Conservation (phyloP, 257 asterid genomes). For the Plectranthus barbatus region DNA sequence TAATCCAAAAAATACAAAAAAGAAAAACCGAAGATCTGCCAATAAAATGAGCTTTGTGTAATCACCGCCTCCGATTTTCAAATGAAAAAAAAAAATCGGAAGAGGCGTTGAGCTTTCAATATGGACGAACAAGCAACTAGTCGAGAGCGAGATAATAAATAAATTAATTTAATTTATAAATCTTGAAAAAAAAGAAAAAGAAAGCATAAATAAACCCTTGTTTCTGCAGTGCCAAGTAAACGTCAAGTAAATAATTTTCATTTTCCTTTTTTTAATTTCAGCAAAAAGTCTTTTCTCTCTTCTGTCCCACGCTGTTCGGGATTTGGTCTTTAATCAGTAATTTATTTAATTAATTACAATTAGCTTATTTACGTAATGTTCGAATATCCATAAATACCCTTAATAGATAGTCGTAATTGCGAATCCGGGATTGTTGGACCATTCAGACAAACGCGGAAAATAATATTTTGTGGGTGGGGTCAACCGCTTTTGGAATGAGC, state of each 20-base stretch:
- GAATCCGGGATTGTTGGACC: conserved; percentile 28
- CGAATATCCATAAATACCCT: not conserved
- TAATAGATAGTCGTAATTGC: conserved; percentile 20
- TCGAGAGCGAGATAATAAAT: not conserved
- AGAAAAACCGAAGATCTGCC: conserved; percentile 32
- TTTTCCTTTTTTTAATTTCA: not conserved
- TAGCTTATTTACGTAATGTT: conserved; percentile 6
- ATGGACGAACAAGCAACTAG: not conserved
- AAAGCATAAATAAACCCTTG: conserved; percentile 22
- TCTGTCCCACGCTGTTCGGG: conserved; percentile 62
- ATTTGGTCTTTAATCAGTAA: conserved; percentile 37
- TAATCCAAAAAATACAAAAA: not conserved
- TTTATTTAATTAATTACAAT: conserved; percentile 6
- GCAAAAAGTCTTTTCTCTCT: conserved; percentile 11
- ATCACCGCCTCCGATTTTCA: conserved; percentile 26
- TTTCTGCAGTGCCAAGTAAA: conserved; percentile 25
- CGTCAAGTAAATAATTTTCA: conserved; percentile 6
- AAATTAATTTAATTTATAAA: no score
- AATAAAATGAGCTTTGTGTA: conserved; percentile 24
- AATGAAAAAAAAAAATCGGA: conserved; percentile 23
- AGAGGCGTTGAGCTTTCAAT: conserved; percentile 15
- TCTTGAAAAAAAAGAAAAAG: not conserved
- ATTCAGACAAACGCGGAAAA: conserved; percentile 23
- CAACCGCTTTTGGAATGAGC: conserved; percentile 24
- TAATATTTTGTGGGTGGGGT: conserved; percentile 11